Conservation (phyloP, 139 green algal genomes). For the Chlamydomonas schloesseri region DNA sequence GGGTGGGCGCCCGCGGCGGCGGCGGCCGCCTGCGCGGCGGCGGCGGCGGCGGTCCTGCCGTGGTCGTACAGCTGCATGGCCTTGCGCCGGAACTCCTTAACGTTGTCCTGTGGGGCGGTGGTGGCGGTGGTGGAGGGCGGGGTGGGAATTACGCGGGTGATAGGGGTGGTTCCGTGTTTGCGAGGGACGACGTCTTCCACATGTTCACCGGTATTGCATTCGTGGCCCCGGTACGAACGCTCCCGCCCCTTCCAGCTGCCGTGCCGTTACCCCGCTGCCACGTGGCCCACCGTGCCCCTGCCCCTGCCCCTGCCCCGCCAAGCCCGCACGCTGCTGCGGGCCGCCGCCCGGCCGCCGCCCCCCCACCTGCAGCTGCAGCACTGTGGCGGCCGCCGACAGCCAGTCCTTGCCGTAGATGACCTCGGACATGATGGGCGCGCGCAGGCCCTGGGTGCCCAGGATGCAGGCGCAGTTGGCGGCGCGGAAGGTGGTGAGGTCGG, state of each 20-base stretch:
- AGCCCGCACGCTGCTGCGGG: no score
- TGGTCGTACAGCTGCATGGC: slow-evolving; percentile 43
- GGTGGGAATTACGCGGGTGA: no score
- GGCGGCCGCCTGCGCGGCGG: background rate
- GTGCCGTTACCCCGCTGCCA: no score
- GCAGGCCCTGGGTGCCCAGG: slow-evolving; percentile 16
- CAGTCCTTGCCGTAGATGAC: slow-evolving; percentile 46
- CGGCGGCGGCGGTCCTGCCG: background rate
- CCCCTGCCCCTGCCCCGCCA: no score
- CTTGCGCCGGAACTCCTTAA: slow-evolving; percentile 52
- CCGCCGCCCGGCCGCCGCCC: no score
- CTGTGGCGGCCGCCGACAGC: slow-evolving; percentile 20
- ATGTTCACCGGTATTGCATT: no score
- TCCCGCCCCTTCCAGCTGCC: no score
- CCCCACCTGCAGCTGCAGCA: slow-evolving; percentile 26
- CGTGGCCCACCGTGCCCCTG: no score
- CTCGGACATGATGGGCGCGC: slow-evolving; percentile 37
- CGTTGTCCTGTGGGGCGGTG: slow-evolving; percentile 33
- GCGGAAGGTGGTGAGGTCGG: slow-evolving; percentile 49
- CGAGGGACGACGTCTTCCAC: no score
- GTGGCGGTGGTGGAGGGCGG: background rate
- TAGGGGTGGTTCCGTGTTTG: no score
- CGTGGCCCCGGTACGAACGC: no score
- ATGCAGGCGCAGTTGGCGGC: slow-evolving; percentile 42
- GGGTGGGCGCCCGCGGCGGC: background rate